Base-by-base conservation (phyloP, 1,284 basidiomycete genomes). In the Pterulicium gracile region DNA sequence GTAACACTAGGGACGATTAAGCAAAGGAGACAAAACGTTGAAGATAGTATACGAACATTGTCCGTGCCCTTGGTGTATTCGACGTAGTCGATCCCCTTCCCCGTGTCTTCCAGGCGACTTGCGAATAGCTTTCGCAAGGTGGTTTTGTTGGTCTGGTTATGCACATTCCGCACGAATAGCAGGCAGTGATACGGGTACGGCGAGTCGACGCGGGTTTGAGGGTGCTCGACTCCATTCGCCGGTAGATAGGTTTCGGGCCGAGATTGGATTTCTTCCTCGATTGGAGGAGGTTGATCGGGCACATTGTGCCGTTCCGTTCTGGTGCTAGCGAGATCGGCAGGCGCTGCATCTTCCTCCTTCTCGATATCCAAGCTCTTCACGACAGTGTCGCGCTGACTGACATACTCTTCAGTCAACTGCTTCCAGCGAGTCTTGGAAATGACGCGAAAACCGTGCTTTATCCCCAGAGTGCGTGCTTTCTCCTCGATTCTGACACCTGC, bases 51-150 rank as follows among this genome's bases (percentile, higher is more conserved):
- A 64, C 75, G 43, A 55, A 86, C 85, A 13, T 72, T 72, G 50
- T 86, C 76, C 66, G 81, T 77, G n/a, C 82, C 80, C 58, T 87
- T 88, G 52, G 60, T 75, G 58, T 76, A 88, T 58, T 89, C 86
- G 19, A 88, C 72, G 50, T 88, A 89, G 56, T 88, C 81, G 21
- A 88, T 59, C 0, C 65, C 70, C 3, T 61, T 52, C 14, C 48
- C 44, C 13, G 44, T 17, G 1, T 51, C 24, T 24, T 56, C 50
- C 17, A 60, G 48, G 45, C 72, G 64, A 3, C 13, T 4, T 14
- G 7, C 17, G 20, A 43, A 24, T 4, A 70, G 58, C 3, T 59
- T 52, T 21, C 65, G 63, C 14, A 74, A 56, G 3, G 69, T 67
- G n/a, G 69, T 43, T 19, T 43, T 43, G 20, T 43, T 43, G 4